Evolutionary conservation across 2,329 filamentous ascomycete species (phyloP).

Genomic region (Ambrosiella cleistominuta): DNA sequence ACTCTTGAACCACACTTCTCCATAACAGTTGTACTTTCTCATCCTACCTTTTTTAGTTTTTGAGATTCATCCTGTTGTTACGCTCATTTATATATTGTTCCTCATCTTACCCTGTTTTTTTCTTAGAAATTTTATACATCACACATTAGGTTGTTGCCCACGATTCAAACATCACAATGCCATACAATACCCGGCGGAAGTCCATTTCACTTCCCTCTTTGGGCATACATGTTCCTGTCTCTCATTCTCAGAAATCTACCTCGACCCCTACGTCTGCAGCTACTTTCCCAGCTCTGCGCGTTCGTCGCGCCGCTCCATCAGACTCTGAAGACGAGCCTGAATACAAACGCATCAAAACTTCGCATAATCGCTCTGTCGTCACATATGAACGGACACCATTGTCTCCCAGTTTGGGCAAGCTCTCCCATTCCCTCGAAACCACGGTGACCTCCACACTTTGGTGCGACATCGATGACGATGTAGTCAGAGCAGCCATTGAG

Average conservation of each 20-base stretch:
- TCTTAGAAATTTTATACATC: not conserved
- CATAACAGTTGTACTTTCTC: too few relatives aligned
- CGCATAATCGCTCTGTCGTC: constrained; percentile 15
- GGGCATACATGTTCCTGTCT: constrained; percentile 70
- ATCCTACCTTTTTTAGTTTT: too few relatives aligned
- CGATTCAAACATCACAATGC: constrained; percentile 37
- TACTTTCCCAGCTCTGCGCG: constrained; percentile 14
- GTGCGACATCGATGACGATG: constrained; percentile 79
- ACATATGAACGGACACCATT: constrained; percentile 51
- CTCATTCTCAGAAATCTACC: constrained; percentile 41
- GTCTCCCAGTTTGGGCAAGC: constrained; percentile 25
- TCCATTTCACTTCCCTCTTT: constrained; percentile 83
- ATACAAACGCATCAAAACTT: constrained; percentile 44
- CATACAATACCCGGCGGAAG: constrained; percentile 93
- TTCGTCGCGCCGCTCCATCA: constrained; percentile 11
- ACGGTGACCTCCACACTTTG: constrained; percentile 54
- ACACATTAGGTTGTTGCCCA: not conserved
- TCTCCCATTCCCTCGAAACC: constrained; percentile 45
- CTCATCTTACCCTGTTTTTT: not conserved
- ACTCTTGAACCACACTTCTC: too few relatives aligned
- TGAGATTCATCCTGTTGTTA: too few relatives aligned
- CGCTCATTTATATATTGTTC: too few relatives aligned
- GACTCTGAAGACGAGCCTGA: constrained; percentile 22
- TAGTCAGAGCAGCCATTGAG: constrained; percentile 76
- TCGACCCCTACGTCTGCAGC: constrained; percentile 25